Conservation (phyloP, 192 early-diverging fungal species). For the Rhizoclosmatium sp. region DNA sequence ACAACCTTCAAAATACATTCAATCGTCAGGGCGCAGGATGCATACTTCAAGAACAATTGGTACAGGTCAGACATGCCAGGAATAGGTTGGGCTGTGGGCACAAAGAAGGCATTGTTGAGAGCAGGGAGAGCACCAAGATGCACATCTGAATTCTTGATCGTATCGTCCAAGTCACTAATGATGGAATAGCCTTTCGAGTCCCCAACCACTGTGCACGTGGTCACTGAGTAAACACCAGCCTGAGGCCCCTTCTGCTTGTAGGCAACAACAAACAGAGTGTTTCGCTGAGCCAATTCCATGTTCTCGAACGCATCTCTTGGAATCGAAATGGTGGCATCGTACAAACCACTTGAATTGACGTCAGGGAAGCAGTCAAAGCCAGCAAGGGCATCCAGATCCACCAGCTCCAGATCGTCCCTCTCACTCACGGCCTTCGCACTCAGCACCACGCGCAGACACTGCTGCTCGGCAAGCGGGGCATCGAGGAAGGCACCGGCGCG, state of each 20-base stretch:
- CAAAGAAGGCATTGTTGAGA: conserved; percentile 69
- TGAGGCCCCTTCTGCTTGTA: conserved; percentile 33
- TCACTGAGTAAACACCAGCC: conserved; percentile 43
- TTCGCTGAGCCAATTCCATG: conserved; percentile 34
- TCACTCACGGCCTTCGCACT: conserved; percentile 48
- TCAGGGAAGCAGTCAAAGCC: background rate
- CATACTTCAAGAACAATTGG: conserved; percentile 5
- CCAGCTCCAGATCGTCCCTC: conserved; percentile 42
- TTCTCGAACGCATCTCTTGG: background rate
- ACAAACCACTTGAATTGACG: conserved; percentile 9
- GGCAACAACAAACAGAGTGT: conserved; percentile 47
- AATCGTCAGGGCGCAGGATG: background rate
- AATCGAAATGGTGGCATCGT: background rate
- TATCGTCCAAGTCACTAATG: conserved; percentile 86
- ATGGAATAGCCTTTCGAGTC: conserved; percentile 73
- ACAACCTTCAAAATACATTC: no score
- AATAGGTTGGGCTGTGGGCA: conserved; percentile 66
- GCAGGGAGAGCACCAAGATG: conserved; percentile 71
- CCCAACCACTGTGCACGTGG: conserved; percentile 69
- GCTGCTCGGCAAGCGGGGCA: conserved; percentile 8
- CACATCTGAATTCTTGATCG: conserved; percentile 86
- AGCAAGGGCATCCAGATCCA: background rate
- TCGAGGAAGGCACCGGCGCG: conserved; percentile 45
- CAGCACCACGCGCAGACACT: conserved; percentile 54
- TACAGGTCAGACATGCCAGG: conserved; percentile 84